Evolutionary conservation across 176 grass and related monocot genomes (phyloP).

Genomic region (Cenchrus purpureus): DNA sequence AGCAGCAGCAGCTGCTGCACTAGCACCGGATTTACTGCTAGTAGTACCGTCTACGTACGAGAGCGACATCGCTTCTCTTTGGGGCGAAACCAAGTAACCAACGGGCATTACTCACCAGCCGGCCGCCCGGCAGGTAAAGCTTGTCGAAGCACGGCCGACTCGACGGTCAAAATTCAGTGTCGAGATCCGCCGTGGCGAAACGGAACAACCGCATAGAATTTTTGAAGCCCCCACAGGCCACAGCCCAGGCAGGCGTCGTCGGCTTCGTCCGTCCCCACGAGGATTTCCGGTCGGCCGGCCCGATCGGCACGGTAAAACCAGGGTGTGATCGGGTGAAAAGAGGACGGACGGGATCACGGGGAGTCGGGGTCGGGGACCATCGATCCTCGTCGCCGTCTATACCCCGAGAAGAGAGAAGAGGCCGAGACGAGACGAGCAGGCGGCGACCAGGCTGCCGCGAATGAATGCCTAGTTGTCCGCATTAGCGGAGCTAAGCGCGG

Average conservation of each 20-base stretch:
- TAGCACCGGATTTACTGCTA: not conserved
- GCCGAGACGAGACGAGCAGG: not conserved
- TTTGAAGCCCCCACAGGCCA: not conserved
- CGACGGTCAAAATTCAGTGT: not conserved
- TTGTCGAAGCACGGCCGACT: not conserved
- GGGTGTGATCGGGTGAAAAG: not conserved
- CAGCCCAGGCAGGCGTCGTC: not conserved
- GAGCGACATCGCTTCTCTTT: not conserved
- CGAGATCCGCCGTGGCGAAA: not conserved
- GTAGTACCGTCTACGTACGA: no score
- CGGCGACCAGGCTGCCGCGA: constrained; percentile 21
- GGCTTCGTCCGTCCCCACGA: not conserved
- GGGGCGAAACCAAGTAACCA: not conserved
- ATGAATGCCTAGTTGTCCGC: constrained; percentile 43
- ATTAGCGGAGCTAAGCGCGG: constrained; percentile 28
- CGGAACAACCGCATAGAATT: not conserved
- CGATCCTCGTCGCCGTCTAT: not conserved
- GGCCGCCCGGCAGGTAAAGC: not conserved
- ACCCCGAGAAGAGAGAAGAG: no score
- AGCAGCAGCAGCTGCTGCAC: not conserved
- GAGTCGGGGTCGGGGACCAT: not conserved
- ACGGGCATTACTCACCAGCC: not conserved
- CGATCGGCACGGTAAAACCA: constrained; percentile 3
- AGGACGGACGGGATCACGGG: not conserved
- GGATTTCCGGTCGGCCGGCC: constrained; percentile 1